Evolutionary conservation across 768 basidiomycete species (phyloP), one percentile per base, ranked within the genome.

Genomic region (Kwoniella botswanensis): DNA sequence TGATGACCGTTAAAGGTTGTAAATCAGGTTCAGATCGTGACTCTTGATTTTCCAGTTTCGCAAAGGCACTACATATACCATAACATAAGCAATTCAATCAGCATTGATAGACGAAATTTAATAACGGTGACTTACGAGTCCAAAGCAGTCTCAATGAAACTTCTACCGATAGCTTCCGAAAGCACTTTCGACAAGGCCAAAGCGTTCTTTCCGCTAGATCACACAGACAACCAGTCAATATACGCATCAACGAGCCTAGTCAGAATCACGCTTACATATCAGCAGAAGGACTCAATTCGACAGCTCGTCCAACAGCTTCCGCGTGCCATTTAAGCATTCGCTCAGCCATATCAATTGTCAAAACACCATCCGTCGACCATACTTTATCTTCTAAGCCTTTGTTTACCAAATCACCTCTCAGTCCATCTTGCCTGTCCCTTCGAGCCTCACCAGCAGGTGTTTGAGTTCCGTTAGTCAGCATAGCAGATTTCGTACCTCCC

Each of bases 261-360:
- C 35, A 7, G 35, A 35, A 35, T 29, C 1, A 21, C 3, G 86
- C 93, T 85, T 79, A 97, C 94, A 95, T 89, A 78, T 99, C 97
- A 54, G 88, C 90, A 9, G 88, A 79, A 12, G 90, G 84, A 78
- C 90, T 94, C 58, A 99, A 85, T 83, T 98, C 97, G 12, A 95
- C 92, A 74, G 93, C 95, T 75, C 97, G 86, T 4, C 97, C 96
- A 35, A 97, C 90, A 4, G 94, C 93, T 82, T 99, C 97, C 2
- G 97, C 96, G 83, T 99, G 97, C 94, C 96, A 98, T 82, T 90
- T 93, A 17, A 98, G 85, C 90, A 98, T 94, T 76, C 88, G 90
- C 85, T 96, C 94, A 1, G 94, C 92, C 11, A 89, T 85, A 52
- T 90, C 88, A 2, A 97, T 84, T 57, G 86, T 90, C 44, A 98